Conservation (phyloP, 306 rosid species). For the Cucumis sativus region DNA sequence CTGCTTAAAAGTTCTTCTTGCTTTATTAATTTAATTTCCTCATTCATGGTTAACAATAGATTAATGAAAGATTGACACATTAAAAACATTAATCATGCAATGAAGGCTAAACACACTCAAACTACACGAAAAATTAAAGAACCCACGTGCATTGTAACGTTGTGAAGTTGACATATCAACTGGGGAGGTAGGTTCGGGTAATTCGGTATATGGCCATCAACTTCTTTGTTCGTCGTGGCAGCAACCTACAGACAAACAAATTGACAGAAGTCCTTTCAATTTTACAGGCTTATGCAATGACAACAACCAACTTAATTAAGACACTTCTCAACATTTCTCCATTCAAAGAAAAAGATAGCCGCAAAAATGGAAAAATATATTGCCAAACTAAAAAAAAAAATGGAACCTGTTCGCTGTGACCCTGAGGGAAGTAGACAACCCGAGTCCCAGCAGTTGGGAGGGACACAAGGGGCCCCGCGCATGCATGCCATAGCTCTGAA, state of each 20-base stretch:
- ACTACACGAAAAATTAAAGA: conserved; percentile 1
- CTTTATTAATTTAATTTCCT: background rate
- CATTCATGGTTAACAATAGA: background rate
- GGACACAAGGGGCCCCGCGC: conserved; percentile 80
- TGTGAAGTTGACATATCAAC: conserved; percentile 77
- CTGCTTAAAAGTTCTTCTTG: background rate
- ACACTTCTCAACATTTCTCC: background rate
- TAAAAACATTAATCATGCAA: background rate
- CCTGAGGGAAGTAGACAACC: conserved; percentile 90
- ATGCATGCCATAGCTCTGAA: conserved; percentile 98
- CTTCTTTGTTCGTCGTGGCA: conserved; percentile 67
- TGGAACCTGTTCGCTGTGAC: conserved; percentile 75
- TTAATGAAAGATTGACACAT: background rate
- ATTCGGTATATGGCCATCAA: conserved; percentile 73
- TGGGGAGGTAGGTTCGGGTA: conserved; percentile 76
- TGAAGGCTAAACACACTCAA: conserved; percentile 6
- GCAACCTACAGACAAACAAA: conserved; percentile 35
- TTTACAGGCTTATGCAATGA: background rate
- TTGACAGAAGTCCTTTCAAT: background rate
- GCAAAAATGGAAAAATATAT: background rate
- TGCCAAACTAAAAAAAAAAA: background rate
- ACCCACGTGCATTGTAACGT: conserved; percentile 79
- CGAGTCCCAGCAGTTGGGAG: conserved; percentile 66
- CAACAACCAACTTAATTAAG: background rate
- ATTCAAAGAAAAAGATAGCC: background rate